Base-by-base conservation (phyloP, 345 rosid genomes). In the Aquilaria sinensis region DNA sequence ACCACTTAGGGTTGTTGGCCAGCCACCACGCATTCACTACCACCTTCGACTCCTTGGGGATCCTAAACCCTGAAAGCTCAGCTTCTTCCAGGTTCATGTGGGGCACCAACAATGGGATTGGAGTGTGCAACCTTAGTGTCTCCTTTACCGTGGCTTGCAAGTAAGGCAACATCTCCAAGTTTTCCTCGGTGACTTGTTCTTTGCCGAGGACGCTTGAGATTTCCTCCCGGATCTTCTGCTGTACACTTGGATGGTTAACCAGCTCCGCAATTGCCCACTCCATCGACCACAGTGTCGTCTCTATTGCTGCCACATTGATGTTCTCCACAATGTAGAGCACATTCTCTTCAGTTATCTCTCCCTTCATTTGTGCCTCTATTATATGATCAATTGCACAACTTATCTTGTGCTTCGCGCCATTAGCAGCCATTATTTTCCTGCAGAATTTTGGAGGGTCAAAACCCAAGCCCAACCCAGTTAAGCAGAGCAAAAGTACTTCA, bases 241-340 rank as follows among this genome's bases (percentile, higher is more conserved):
- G 86, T 41, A 81, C 77, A 0, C 47, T 12, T 6, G 92, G 92
- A 65, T 83, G 80, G 67, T 83, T 79, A 33, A 77, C 92, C 41
- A 85, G 58, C 63, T 83, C 91, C 0, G 91, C 88, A 51, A 85
- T 83, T 12, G 81, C 88, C 91, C 91, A 83, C 51, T 85, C 88
- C 81, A 83, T 85, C 10, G 91, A 85, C 91, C 88, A 85, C 8
- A 85, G 54, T 0, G 88, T 83, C 7, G 86, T 85, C 62, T 83
- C 91, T 12, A 85, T 85, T 0, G 88, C 91, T 6, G 91, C 91
- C 30, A 85, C 91, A 12, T 85, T 85, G 12, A 83, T 85, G 75
- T 85, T 85, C 67, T 85, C 88, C 6, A 83, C 86, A 5, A 85
- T 83, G 69, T 85, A 83, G 3, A 85, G 70, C n/a, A 83, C 86